These are phyloP conservation scores for Yamadazyma oceani DNA, from an alignment of 1,139 yeast genomes.

Conservation along the genomic window DNA sequence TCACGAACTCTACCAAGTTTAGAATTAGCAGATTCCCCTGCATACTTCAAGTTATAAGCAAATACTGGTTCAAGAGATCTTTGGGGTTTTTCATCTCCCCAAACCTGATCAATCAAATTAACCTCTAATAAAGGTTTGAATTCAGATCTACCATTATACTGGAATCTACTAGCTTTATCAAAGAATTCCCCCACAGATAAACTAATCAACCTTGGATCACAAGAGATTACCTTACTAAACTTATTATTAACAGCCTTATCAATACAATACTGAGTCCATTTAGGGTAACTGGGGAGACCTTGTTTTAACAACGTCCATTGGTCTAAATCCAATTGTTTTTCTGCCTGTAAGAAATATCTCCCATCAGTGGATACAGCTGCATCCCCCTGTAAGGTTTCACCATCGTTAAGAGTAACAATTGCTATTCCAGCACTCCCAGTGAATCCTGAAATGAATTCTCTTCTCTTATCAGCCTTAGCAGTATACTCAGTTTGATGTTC, in stretches of 20 bases:
- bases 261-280: conserved; percentile 40
- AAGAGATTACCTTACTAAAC: conserved; percentile 39
- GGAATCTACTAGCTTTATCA: conserved; percentile 21
- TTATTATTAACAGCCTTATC: conserved; percentile 32
- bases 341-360: conserved; percentile 52
- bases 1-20: conserved; percentile 32
- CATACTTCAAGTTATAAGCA: conserved; percentile 36
- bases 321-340: conserved; percentile 35
- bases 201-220: conserved; percentile 40
- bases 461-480: conserved; percentile 49
- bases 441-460: conserved; percentile 53
- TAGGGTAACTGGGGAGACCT: conserved; percentile 35
- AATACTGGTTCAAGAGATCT: conserved; percentile 41
- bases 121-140: conserved; percentile 32
- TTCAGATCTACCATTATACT: conserved; percentile 21
- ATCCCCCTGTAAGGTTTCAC: conserved; percentile 29
- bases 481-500: conserved; percentile 60
- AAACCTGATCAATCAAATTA: conserved; percentile 41
- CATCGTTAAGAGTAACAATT: conserved; percentile 44
- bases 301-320: conserved; percentile 42
- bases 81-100: conserved; percentile 42
- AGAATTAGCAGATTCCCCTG: conserved; percentile 44
- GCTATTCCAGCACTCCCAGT: conserved; percentile 62
- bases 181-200: conserved; percentile 37
- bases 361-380: conserved; percentile 60